These are phyloP conservation scores for Camellia japonica DNA, from an alignment of 148 eudicot genomes.

Conservation along the genomic window DNA sequence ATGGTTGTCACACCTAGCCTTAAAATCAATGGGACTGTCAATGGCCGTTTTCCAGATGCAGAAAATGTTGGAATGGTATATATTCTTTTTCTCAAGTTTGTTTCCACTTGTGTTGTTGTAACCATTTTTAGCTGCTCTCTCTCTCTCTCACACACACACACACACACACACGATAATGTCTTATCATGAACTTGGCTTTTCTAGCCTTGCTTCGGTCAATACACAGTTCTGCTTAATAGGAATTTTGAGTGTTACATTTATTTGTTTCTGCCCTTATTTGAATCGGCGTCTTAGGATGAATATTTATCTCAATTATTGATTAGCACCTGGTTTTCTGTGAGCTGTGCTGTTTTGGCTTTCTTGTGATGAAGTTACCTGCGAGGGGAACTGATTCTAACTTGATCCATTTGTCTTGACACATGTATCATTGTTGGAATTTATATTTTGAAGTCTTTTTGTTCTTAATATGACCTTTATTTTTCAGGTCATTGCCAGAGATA, in stretches of 20 bases:
- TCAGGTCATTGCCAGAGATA: too few species aligned
- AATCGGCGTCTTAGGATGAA: background rate
- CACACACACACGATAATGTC: background rate
- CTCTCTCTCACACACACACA: background rate
- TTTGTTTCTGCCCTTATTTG: background rate
- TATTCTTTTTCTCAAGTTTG: constrained; percentile 6
- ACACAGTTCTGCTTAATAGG: background rate
- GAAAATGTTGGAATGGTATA: constrained; percentile 32
- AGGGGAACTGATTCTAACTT: too few species aligned
- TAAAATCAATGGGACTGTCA: constrained; percentile 46
- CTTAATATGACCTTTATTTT: too few species aligned
- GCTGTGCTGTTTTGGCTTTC: too few species aligned
- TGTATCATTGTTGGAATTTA: too few species aligned
- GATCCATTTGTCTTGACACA: too few species aligned
- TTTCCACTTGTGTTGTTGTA: background rate
- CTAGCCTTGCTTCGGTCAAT: background rate
- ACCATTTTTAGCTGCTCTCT: background rate
- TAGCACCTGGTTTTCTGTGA: too few species aligned
- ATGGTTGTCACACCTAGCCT: too few species aligned
- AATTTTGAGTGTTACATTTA: too few species aligned
- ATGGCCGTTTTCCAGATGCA: constrained; percentile 41
- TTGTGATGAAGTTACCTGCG: too few species aligned
- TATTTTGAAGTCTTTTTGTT: too few species aligned
- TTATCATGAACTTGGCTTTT: background rate
- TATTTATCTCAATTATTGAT: too few species aligned